Base-by-base conservation (phyloP, 495 filamentous ascomycete genomes). In the Lentithecium fluviatile region DNA sequence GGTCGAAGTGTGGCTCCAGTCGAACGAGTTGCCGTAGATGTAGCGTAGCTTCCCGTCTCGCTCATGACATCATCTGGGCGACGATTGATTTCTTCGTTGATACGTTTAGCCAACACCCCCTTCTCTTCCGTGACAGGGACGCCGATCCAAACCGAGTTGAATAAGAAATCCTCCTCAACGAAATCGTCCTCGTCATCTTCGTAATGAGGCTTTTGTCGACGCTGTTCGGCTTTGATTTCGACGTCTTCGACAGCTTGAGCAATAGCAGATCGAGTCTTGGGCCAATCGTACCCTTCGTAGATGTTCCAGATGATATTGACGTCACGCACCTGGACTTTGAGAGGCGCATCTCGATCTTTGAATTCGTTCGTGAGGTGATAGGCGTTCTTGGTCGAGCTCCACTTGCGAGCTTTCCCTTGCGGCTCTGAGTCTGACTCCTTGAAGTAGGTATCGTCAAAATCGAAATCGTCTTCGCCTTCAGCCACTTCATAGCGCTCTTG, bases 101-200 rank as follows among this genome's bases (percentile, higher is more conserved):
- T 32, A 10, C 29, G 89, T 25, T 82, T 83, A 10, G 87, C 77
- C 15, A 97, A 79, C 34, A 95, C 89, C 10, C 79, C 80, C 7
- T 90, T 90, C 69, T 97, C 92, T 48, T 85, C 83, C 63, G 91
- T 95, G 17, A 88, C 81, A 2, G 91, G 87, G 45, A 99, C 89
- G 20, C 88, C 92, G 54, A 99, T 95, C 75, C 97, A 99, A 48
- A 99, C 96, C 0, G 94, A 97, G 67, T 97, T 97, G 82, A 99
- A 99, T 20, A 99, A 80, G 68, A 91, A 95, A 70, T 97, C 94
- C 0, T 87, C 91, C 71, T 97, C 95, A 15, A 93, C 86, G 1
- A 87, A 87, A 67, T 91, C 89, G 40, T 90, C 84, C 21, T 96
- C 91, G 29, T 82, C 76, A 0, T 82, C 80, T 47, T 80, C 74